Percentiles rank a stretch among this genome's conserved stretches.
Evolutionary conservation across 1,139 yeast species (phyloP).

Genomic region (Magnusiomyces suaveolens): DNA sequence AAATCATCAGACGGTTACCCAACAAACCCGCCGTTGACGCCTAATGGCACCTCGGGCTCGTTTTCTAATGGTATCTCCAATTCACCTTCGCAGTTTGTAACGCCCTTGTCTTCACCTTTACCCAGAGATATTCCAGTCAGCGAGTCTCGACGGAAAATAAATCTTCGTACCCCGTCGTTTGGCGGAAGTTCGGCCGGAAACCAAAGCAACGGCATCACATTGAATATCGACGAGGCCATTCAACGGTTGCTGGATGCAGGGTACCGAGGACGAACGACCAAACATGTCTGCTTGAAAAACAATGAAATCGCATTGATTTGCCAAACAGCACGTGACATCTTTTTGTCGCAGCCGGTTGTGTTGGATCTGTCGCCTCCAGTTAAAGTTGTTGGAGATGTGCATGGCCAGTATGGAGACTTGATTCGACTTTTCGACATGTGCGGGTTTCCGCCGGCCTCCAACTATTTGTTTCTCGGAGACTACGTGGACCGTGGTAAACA

Average conservation of each 20-base stretch:
- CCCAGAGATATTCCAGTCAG: not conserved
- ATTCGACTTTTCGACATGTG: conserved; percentile 87
- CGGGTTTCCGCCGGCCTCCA: conserved; percentile 95
- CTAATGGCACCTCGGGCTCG: not conserved
- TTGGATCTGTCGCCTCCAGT: conserved; percentile 91
- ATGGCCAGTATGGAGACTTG: conserved; percentile 90
- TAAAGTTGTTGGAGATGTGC: conserved; percentile 94
- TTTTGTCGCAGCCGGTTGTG: conserved; percentile 78
- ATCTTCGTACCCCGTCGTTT: conserved; percentile 1
- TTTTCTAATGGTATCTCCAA: not conserved
- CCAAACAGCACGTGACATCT: conserved; percentile 76
- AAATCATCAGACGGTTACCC: not conserved
- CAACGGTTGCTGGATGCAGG: conserved; percentile 91
- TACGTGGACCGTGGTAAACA: conserved; percentile 97
- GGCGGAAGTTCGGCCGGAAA: not conserved
- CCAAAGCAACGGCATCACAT: conserved; percentile 26
- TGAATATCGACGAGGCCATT: conserved; percentile 80
- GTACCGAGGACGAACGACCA: conserved; percentile 84
- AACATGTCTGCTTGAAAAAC: conserved; percentile 77
- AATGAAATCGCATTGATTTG: conserved; percentile 81
- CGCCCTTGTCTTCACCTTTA: conserved; percentile 11
- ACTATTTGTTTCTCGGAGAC: conserved; percentile 86
- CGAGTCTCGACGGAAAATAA: not conserved
- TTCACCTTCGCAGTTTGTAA: conserved; percentile 7
- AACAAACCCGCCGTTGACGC: conserved; percentile 2